A percentile compares a stretch with the other conserved stretches of the same genome.
These are phyloP conservation scores for Peronospora belbahrii DNA, from an alignment of 352 stramenopile species.

Conservation along the genomic window DNA sequence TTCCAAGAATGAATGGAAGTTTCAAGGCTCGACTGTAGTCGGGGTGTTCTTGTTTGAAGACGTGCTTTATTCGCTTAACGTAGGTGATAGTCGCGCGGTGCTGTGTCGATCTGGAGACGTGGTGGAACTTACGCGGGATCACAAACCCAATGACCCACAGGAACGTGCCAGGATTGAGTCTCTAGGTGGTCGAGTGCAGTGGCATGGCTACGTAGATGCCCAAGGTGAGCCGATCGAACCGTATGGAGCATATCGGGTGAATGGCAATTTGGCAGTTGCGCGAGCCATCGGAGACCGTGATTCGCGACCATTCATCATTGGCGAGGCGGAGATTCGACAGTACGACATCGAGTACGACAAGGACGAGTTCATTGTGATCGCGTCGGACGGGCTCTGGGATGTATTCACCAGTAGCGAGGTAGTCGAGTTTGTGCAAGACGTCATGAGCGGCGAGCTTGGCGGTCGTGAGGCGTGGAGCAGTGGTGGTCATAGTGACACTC, in stretches of 20 bases:
- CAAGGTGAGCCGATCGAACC: constrained; percentile 81
- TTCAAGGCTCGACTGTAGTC: constrained; percentile 67
- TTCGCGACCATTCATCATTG: constrained; percentile 77
- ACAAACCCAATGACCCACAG: constrained; percentile 85
- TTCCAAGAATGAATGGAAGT: constrained; percentile 65
- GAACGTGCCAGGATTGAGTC: constrained; percentile 71
- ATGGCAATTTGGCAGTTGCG: constrained; percentile 88
- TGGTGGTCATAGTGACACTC: constrained; percentile 70
- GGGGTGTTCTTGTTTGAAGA: constrained; percentile 73
- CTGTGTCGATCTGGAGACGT: constrained; percentile 77
- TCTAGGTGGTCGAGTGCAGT: constrained; percentile 82
- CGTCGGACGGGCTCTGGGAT: constrained; percentile 91
- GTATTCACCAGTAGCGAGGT: constrained; percentile 89
- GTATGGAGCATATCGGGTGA: constrained; percentile 89
- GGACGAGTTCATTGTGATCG: constrained; percentile 90
- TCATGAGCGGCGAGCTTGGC: constrained; percentile 78
- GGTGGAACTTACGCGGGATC: constrained; percentile 74
- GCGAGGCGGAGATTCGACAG: constrained; percentile 71
- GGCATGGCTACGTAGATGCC: constrained; percentile 83
- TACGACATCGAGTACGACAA: constrained; percentile 70
- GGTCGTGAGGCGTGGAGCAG: constrained; percentile 76
- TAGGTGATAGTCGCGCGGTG: constrained; percentile 93
- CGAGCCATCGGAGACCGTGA: constrained; percentile 87
- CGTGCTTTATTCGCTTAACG: constrained; percentile 82
- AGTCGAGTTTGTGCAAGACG: constrained; percentile 87